Evolutionary conservation across 495 filamentous ascomycete species (phyloP).

Genomic region (Pyrenula aspistea): DNA sequence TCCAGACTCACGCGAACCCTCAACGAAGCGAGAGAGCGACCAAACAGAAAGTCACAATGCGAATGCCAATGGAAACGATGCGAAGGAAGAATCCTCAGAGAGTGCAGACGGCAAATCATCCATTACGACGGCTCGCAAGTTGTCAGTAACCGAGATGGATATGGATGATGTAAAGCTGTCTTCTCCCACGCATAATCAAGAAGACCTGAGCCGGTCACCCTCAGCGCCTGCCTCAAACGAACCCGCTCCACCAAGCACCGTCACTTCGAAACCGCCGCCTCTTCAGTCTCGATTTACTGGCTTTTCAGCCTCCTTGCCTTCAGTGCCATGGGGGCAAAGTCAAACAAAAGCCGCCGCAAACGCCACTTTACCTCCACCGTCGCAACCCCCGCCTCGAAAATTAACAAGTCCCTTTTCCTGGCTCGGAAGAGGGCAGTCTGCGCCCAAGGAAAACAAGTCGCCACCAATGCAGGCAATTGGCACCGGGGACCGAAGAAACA

Average conservation of each 20-base stretch:
- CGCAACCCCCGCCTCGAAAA: constrained; percentile 44
- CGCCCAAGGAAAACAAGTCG: constrained; percentile 45
- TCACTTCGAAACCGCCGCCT: constrained; percentile 31
- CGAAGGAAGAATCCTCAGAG: constrained; percentile 3
- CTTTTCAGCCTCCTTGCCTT: constrained; percentile 36
- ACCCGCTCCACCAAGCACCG: constrained; percentile 13
- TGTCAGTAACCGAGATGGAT: constrained; percentile 47
- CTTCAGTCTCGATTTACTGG: constrained; percentile 28
- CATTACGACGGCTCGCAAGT: constrained; percentile 45
- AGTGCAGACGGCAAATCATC: constrained; percentile 34
- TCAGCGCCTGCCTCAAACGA: constrained; percentile 9
- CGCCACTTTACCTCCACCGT: constrained; percentile 26
- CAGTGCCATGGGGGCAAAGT: constrained; percentile 34
- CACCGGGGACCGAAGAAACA: constrained; percentile 49
- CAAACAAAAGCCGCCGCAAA: constrained; percentile 17
- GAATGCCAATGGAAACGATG: constrained; percentile 8
- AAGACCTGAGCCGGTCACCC: background rate
- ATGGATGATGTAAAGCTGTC: constrained; percentile 52
- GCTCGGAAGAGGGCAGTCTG: constrained; percentile 62
- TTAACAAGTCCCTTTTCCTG: constrained; percentile 73
- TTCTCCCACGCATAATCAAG: constrained; percentile 7
- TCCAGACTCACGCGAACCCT: constrained; percentile 17
- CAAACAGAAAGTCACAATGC: constrained; percentile 20
- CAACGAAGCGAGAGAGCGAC: constrained; percentile 12
- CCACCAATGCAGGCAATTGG: constrained; percentile 31